These are phyloP conservation scores for Dioscorea dumetorum DNA, from an alignment of 106 monocot species.

Conservation along the genomic window DNA sequence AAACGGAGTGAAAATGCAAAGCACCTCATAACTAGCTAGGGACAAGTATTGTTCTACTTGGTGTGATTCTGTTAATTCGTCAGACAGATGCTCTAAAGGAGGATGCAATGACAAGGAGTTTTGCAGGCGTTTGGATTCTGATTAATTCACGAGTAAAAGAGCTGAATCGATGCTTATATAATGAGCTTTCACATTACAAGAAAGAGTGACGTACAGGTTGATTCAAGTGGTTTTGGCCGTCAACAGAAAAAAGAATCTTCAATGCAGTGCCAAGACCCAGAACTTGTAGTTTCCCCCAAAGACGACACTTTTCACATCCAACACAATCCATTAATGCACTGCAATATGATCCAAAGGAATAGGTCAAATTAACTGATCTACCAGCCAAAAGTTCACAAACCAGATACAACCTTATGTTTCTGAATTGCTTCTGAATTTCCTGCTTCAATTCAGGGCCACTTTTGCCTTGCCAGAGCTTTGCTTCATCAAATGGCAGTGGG, in stretches of 20 bases:
- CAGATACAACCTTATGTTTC: slow-evolving; percentile 69
- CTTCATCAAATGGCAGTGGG: slow-evolving; percentile 91
- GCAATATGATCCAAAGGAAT: slow-evolving; percentile 1
- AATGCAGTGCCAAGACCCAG: slow-evolving; percentile 95
- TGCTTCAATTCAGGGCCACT: slow-evolving; percentile 79
- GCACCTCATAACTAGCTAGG: no score
- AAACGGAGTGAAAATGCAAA: no score
- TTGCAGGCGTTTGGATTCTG: neutral
- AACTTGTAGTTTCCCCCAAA: slow-evolving; percentile 99
- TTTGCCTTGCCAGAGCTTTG: slow-evolving; percentile 92
- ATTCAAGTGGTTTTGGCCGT: slow-evolving; percentile 37
- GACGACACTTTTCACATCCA: slow-evolving; percentile 95
- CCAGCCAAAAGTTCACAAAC: neutral
- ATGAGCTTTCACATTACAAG: neutral
- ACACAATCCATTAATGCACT: slow-evolving; percentile 98
- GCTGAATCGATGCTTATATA: neutral
- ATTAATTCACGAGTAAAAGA: neutral
- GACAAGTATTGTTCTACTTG: no score
- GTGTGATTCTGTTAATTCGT: no score
- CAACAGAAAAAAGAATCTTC: slow-evolving; percentile 90
- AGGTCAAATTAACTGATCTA: no score
- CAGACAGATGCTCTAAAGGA: neutral
- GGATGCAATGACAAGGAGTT: neutral
- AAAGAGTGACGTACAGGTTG: slow-evolving; percentile 43
- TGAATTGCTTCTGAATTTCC: slow-evolving; percentile 85